phyloP scores from a whole-genome alignment of 805 yeast genomes.

The Sungouiella blattae region DNA sequence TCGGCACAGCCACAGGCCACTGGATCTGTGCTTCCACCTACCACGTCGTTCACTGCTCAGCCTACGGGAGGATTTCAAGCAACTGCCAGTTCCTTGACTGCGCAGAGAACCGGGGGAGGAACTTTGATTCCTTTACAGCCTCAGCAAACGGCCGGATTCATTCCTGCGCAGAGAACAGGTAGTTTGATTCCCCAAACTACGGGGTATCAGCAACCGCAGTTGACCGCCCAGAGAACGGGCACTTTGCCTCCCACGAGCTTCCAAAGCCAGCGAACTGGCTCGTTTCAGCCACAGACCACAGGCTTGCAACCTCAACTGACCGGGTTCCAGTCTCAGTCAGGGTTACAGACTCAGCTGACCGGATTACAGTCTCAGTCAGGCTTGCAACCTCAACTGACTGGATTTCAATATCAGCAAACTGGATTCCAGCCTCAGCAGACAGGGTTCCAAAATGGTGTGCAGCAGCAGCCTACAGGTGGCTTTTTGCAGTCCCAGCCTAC shows the following conservation, averaged over 20 bases:
- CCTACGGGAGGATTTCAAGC: slow-evolving; percentile 30
- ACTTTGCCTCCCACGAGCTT: slow-evolving; percentile 3
- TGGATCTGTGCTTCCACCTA: no score
- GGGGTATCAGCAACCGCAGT: slow-evolving; percentile 10
- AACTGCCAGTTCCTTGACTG: slow-evolving; percentile 19
- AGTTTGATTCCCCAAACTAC: slow-evolving; percentile 24
- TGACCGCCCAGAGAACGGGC: slow-evolving; percentile 9
- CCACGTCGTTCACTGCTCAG: slow-evolving; percentile 37
- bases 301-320: slow-evolving; percentile 1
- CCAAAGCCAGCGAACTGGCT: slow-evolving; percentile 22
- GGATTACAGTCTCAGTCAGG: slow-evolving; percentile 9
- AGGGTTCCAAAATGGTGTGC: slow-evolving; percentile 20
- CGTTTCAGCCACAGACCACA: slow-evolving; percentile 7
- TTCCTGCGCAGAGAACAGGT: slow-evolving; percentile 44
- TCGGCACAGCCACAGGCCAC: slow-evolving; percentile 11
- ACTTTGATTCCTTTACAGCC: slow-evolving; percentile 49
- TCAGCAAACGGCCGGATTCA: slow-evolving; percentile 67
- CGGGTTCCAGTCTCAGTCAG: slow-evolving; percentile 12
- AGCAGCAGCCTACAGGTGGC: slow-evolving; percentile 9
- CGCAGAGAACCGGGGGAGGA: slow-evolving; percentile 47
- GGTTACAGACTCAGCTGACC: slow-evolving; percentile 9
- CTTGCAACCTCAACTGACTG: slow-evolving; percentile 24
- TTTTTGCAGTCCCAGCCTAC: slow-evolving; percentile 49
- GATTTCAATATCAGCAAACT: slow-evolving; percentile 18
- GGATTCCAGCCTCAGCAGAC: slow-evolving; percentile 42